Evolutionary conservation across 768 basidiomycete species (phyloP).

Genomic region (Rhodotorula taiwanensis): DNA sequence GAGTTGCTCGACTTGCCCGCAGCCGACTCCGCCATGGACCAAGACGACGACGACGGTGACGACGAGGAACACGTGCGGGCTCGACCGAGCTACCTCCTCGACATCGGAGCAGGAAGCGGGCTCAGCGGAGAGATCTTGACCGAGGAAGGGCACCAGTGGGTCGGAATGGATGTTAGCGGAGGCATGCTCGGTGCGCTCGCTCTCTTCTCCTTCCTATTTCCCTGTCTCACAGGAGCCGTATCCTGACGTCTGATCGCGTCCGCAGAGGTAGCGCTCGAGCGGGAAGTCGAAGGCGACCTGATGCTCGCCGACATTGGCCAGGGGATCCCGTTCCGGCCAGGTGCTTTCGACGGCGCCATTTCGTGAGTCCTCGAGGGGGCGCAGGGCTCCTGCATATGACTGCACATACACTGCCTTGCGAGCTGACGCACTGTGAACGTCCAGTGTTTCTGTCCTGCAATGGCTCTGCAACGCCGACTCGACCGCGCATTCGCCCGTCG

Average conservation of each 20-base stretch:
- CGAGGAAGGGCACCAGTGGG: slow-evolving; percentile 87
- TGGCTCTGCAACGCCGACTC: slow-evolving; percentile 98
- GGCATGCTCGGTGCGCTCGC: slow-evolving; percentile 80
- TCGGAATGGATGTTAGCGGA: slow-evolving; percentile 87
- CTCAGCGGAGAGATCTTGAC: slow-evolving; percentile 92
- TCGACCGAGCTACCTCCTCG: slow-evolving; percentile 75
- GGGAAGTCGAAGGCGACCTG: slow-evolving; percentile 91
- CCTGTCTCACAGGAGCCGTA: too few species aligned
- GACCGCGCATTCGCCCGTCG: slow-evolving; percentile 52
- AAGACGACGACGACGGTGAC: too few species aligned
- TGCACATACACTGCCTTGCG: slow-evolving; percentile 4
- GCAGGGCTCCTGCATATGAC: background rate
- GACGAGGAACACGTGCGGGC: slow-evolving; percentile 43
- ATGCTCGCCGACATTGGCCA: slow-evolving; percentile 97
- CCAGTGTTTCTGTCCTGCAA: slow-evolving; percentile 93
- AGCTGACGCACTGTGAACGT: background rate
- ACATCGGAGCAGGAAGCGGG: slow-evolving; percentile 97
- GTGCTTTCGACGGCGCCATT: slow-evolving; percentile 95
- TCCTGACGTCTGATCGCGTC: background rate
- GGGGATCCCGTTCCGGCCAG: slow-evolving; percentile 92
- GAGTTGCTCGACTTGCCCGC: slow-evolving; percentile 74
- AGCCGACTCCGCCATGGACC: background rate
- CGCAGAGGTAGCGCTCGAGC: slow-evolving; percentile 85
- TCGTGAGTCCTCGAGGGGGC: slow-evolving; percentile 54
- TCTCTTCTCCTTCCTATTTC: too few species aligned